A percentile compares a stretch with the other conserved stretches of the same genome.
These are phyloP conservation scores for Candida methanosorbosa DNA, from an alignment of 805 yeast genomes.

Conservation along the genomic window DNA sequence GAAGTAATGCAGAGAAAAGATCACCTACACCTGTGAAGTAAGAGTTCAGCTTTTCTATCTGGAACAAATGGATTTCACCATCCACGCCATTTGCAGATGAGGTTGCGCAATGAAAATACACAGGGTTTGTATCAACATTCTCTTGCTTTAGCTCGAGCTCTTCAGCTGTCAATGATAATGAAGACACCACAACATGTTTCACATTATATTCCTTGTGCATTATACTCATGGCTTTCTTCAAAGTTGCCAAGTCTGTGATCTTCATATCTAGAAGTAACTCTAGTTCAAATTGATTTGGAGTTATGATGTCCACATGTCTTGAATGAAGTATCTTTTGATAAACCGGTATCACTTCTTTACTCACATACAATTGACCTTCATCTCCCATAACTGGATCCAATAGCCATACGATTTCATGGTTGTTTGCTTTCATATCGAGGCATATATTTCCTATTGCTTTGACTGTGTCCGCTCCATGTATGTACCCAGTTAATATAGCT, in stretches of 20 bases:
- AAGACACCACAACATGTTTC: constrained; percentile 59
- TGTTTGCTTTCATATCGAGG: constrained; percentile 21
- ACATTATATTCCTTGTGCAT: constrained; percentile 44
- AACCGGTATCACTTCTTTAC: constrained; percentile 47
- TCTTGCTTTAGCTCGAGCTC: constrained; percentile 10
- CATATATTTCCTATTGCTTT: constrained; percentile 31
- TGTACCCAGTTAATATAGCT: constrained; percentile 60
- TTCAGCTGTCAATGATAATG: constrained; percentile 26
- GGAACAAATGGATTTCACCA: not conserved
- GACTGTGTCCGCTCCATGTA: constrained; percentile 48
- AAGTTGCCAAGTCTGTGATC: constrained; percentile 28
- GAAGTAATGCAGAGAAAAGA: constrained; percentile 68
- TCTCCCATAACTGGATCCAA: constrained; percentile 82
- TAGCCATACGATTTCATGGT: constrained; percentile 38
- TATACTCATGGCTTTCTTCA: constrained; percentile 35
- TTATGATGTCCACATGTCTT: constrained; percentile 57
- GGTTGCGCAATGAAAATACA: constrained; percentile 34
- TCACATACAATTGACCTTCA: constrained; percentile 62
- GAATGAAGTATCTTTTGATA: constrained; percentile 36
- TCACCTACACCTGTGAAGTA: constrained; percentile 97
- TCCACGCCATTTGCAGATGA: constrained; percentile 22
- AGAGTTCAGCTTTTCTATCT: constrained; percentile 55
- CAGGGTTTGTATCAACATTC: constrained; percentile 2
- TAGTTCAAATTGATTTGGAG: constrained; percentile 88
- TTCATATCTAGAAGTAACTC: constrained; percentile 51